A percentile compares a stretch with the other conserved stretches of the same genome.
These are phyloP conservation scores for Phyllosticta citrichinensis DNA, from an alignment of 2,329 filamentous ascomycete genomes.

Conservation along the genomic window DNA sequence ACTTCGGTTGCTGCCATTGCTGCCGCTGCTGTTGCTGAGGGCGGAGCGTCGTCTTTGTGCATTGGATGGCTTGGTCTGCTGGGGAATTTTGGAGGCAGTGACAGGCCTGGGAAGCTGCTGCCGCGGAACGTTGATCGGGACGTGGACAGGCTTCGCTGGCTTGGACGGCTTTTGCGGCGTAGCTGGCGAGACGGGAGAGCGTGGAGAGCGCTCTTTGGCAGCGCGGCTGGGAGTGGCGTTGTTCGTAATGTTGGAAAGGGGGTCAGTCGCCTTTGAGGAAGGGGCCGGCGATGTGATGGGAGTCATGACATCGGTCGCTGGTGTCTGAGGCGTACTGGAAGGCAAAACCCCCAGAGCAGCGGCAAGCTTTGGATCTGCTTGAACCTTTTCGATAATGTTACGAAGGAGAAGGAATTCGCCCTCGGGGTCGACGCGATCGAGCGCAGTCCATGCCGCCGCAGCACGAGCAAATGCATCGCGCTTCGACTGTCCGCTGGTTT, in stretches of 20 bases:
- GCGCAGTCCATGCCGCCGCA: constrained; percentile 72
- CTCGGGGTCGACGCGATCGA: constrained; percentile 84
- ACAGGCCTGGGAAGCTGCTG: neutral
- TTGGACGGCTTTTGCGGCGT: neutral
- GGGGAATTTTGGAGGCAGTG: neutral
- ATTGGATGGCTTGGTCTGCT: constrained; percentile 55
- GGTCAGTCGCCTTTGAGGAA: constrained; percentile 19
- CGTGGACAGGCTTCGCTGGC: neutral
- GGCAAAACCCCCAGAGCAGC: constrained; percentile 33
- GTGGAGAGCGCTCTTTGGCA: neutral
- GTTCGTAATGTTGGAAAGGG: constrained; percentile 14
- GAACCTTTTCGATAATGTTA: constrained; percentile 62
- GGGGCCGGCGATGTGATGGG: neutral
- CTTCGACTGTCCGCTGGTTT: constrained; percentile 59
- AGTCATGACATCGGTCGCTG: neutral
- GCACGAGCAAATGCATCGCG: constrained; percentile 74
- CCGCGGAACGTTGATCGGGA: neutral
- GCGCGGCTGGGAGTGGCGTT: neutral
- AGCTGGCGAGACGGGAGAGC: neutral
- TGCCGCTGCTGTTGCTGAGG: constrained; percentile 13
- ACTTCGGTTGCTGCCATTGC: neutral
- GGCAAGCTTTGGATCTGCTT: constrained; percentile 56
- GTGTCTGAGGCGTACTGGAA: constrained; percentile 1
- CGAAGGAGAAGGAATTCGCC: constrained; percentile 79
- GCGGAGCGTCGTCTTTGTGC: constrained; percentile 51